Conservation (phyloP, 495 filamentous ascomycete genomes). For the Penicillium paradoxum region DNA sequence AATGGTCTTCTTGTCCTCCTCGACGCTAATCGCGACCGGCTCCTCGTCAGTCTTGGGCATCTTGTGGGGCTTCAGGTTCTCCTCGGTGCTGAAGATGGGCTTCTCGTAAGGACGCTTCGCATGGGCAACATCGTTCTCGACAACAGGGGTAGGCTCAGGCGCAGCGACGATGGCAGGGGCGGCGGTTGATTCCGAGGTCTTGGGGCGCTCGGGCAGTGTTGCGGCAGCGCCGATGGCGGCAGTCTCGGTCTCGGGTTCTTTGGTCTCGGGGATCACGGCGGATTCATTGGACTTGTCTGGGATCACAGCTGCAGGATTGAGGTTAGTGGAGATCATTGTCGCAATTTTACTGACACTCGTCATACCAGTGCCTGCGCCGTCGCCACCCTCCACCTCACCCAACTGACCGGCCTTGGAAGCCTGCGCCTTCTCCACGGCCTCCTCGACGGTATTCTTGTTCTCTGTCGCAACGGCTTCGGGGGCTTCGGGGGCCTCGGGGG, state of each 20-base stretch:
- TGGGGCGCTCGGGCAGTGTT: constrained; percentile 30
- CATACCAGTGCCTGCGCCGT: constrained; percentile 19
- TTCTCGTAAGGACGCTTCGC: constrained; percentile 30
- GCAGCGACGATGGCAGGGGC: constrained; percentile 1
- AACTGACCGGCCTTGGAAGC: constrained; percentile 22
- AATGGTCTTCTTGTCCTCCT: constrained; percentile 15
- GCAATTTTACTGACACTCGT: neutral
- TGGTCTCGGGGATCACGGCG: constrained; percentile 10
- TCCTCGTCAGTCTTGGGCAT: constrained; percentile 31
- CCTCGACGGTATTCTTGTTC: constrained; percentile 15
- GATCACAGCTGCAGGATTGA: constrained; percentile 15
- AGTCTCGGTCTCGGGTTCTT: constrained; percentile 6
- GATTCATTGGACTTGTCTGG: constrained; percentile 23
- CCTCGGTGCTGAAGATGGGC: constrained; percentile 28
- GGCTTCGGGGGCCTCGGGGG: too few relatives aligned
- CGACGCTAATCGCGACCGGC: constrained; percentile 12
- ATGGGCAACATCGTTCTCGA: constrained; percentile 21
- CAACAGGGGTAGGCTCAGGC: constrained; percentile 6
- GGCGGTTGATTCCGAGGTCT: constrained; percentile 18
- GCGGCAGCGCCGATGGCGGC: constrained; percentile 1
- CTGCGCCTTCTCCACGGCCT: constrained; percentile 27
- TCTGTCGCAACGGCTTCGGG: constrained; percentile 16
- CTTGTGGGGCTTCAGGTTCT: constrained; percentile 25
- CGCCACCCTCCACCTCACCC: constrained; percentile 12
- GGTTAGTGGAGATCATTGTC: neutral